Conservation (phyloP, 1,139 yeast genomes). For the Pichia sp. region DNA sequence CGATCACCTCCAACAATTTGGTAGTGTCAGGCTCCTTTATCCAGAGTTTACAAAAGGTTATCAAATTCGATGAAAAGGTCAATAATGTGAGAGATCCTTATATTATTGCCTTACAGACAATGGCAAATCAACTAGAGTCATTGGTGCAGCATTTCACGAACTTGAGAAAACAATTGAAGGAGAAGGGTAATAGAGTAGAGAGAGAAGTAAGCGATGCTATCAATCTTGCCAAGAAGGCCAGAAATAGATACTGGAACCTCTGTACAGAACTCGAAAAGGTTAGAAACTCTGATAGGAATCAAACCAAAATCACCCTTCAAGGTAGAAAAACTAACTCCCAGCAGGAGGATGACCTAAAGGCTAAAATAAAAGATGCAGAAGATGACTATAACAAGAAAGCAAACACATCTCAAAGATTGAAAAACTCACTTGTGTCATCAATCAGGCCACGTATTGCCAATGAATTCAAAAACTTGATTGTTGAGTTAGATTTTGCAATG, state of each 20-base stretch:
- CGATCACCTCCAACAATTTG: slow-evolving; percentile 32
- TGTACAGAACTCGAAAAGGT: slow-evolving; percentile 85
- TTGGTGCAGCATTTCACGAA: slow-evolving; percentile 63
- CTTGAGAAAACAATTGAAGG: slow-evolving; percentile 70
- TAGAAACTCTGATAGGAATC: slow-evolving; percentile 69
- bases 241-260: slow-evolving; percentile 65
- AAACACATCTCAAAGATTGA: slow-evolving; percentile 59
- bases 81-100: slow-evolving; percentile 64
- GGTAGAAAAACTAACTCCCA: slow-evolving; percentile 74
- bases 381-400: slow-evolving; percentile 78
- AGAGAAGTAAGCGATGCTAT: slow-evolving; percentile 81
- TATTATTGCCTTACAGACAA: slow-evolving; percentile 70
- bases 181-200: slow-evolving; percentile 74
- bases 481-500: slow-evolving; percentile 85
- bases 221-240: slow-evolving; percentile 80
- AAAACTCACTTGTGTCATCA: slow-evolving; percentile 63
- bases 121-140: slow-evolving; percentile 81
- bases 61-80: slow-evolving; percentile 71
- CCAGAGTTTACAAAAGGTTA: slow-evolving; percentile 55
- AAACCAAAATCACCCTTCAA: slow-evolving; percentile 71
- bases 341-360: slow-evolving; percentile 83
- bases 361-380: slow-evolving; percentile 80
- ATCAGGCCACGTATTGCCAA: slow-evolving; percentile 76
- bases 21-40: slow-evolving; percentile 67
- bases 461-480: slow-evolving; percentile 66